Evolutionary conservation across 306 rosid species (phyloP).

Genomic region (Cyamopsis tetragonoloba): DNA sequence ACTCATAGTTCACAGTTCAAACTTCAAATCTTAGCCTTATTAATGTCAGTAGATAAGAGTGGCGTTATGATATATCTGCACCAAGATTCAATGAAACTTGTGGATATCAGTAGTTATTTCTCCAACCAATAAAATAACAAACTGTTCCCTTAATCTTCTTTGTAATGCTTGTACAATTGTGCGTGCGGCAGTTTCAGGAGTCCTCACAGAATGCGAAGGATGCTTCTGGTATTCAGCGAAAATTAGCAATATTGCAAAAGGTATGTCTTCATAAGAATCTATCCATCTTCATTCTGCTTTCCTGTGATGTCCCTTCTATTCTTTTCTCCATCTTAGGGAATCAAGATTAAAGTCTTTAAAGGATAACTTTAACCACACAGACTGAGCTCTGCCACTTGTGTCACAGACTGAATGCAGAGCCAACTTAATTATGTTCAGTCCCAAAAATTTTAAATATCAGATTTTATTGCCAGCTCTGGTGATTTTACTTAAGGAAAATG

Average conservation of each 20-base stretch:
- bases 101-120: neutral
- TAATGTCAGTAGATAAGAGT: neutral
- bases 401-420: neutral
- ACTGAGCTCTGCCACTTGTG: constrained; percentile 2
- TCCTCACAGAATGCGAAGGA: constrained; percentile 34
- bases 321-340: neutral
- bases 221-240: constrained; percentile 44
- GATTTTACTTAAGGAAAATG: neutral
- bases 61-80: neutral
- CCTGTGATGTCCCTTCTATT: neutral
- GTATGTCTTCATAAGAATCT: constrained; percentile 30
- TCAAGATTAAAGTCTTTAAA: neutral
- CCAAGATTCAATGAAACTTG: neutral
- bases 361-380: neutral
- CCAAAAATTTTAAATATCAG: neutral
- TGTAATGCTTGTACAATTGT: constrained; percentile 12
- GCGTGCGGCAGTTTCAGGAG: constrained; percentile 40
- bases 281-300: neutral
- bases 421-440: neutral
- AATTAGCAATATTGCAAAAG: constrained; percentile 48
- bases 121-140: neutral
- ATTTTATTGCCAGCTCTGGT: neutral
- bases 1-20: too few species aligned
- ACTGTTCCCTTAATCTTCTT: neutral
- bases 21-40: neutral